Base-by-base conservation (phyloP, 2,329 filamentous ascomycete genomes). In the Elsinoe australis region DNA sequence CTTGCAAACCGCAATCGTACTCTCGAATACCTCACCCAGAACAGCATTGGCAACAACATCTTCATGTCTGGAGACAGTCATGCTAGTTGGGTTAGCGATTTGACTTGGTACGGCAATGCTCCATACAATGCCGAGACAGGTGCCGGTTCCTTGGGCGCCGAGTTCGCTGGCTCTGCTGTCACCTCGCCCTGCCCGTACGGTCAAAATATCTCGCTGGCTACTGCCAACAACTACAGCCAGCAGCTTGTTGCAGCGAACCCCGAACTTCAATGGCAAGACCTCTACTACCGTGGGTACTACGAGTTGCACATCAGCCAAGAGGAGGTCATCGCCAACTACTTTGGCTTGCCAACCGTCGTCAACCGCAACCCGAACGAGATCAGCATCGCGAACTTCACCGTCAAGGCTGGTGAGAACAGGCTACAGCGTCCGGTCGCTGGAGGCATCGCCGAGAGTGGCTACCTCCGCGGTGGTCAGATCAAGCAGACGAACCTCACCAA, bases 211-310 rank as follows among this genome's bases (percentile, higher is more conserved):
- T 72, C 72, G 2, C 69, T 80, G 38, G 65, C 64, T 0, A 61
- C 62, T 1, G 76, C 77, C 1, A 72, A 79, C 53, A 66, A 68
- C 42, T 62, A 64, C 49, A 70, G 71, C 2, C 54, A 69, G 56
- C 61, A 59, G 54, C 65, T 75, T 26, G 67, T 71, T n/a, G 51
- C 51, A 53, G 59, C 59, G 34, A 87, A 85, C 61, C 65, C 69
- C 0, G 80, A 83, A 61, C 67, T 87, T 38, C 79, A 84, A 58
- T 87, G 82, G 83, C 78, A 82, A 55, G 83, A 87, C 50, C 62
- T 80, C 5, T 87, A 83, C 61, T 87, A 86, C 62, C 73, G 83
- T 14, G 84, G 83, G 1, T 87, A 87, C 65, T 86, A 79, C 55
- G 75, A 83, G 58, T 67, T 87, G 32, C 71, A 74, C 39, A 67